A percentile compares a stretch with the other conserved stretches of the same genome.
Evolutionary conservation across 1,284 basidiomycete genomes (phyloP).

Genomic region (Cystobasidium slooffiae): DNA sequence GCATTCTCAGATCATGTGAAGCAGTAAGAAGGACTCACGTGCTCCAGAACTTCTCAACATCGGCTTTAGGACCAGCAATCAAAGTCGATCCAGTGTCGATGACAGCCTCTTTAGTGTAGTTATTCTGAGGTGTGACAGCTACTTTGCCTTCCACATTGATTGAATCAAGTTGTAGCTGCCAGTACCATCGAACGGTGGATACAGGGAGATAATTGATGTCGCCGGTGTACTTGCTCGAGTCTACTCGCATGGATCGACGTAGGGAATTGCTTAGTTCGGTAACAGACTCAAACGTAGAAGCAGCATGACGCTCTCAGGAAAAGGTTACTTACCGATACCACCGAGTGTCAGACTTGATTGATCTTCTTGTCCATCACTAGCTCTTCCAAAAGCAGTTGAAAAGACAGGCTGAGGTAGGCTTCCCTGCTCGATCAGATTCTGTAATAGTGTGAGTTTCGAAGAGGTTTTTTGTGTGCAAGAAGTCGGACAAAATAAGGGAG

Average conservation of each 20-base stretch:
- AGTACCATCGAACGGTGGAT: constrained; percentile 88
- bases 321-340: constrained; percentile 15
- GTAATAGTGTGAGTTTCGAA: background rate
- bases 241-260: constrained; percentile 54
- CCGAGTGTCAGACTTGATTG: constrained; percentile 32
- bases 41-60: constrained; percentile 49
- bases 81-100: constrained; percentile 94
- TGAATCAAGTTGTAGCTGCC: constrained; percentile 63
- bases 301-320: no score
- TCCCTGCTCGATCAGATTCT: constrained; percentile 20
- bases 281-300: no score
- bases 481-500: background rate
- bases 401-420: constrained; percentile 6
- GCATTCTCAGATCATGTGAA: background rate
- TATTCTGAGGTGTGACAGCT: constrained; percentile 67
- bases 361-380: constrained; percentile 14
- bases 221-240: constrained; percentile 76
- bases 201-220: constrained; percentile 86
- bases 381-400: constrained; percentile 25
- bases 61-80: constrained; percentile 84
- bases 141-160: constrained; percentile 15
- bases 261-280: background rate
- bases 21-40: constrained; percentile 7
- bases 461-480: background rate
- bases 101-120: constrained; percentile 72